phyloP scores from a whole-genome alignment of 495 filamentous ascomycete species.

The Talaromyces nanjingensis region DNA sequence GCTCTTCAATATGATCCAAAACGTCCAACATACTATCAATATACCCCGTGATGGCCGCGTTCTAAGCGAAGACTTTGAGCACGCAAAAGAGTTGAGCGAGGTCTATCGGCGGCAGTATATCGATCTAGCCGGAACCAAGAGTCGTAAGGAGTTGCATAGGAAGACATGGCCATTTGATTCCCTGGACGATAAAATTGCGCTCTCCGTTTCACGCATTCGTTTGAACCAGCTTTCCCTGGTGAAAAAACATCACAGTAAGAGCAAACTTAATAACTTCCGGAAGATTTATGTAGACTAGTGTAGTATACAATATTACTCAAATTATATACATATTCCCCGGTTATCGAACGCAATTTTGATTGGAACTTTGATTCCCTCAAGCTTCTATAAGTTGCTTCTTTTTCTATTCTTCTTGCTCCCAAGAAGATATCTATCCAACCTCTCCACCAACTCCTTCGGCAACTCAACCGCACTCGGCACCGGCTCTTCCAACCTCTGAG shows the following conservation, averaged over 20 bases:
- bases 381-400: background rate
- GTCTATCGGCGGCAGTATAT: background rate
- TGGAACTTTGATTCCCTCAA: background rate
- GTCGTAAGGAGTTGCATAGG: background rate
- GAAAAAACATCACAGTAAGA: background rate
- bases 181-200: background rate
- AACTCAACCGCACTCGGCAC: background rate
- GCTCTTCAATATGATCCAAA: background rate
- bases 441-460: slow-evolving; percentile 2
- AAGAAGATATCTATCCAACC: slow-evolving; percentile 2
- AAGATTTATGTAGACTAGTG: background rate
- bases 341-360: too few species aligned
- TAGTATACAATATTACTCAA: background rate
- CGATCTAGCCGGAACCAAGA: background rate
- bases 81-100: background rate
- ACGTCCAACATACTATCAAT: background rate
- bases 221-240: background rate
- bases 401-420: background rate
- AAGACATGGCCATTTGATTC: background rate
- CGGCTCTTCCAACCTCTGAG: background rate
- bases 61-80: background rate
- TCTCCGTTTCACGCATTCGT: background rate
- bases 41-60: background rate
- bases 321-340: background rate
- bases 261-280: background rate